Evolutionary conservation across 352 stramenopile genomes (phyloP), one percentile per base, ranked within the genome.

Genomic region (Phytophthora hibernalis): DNA sequence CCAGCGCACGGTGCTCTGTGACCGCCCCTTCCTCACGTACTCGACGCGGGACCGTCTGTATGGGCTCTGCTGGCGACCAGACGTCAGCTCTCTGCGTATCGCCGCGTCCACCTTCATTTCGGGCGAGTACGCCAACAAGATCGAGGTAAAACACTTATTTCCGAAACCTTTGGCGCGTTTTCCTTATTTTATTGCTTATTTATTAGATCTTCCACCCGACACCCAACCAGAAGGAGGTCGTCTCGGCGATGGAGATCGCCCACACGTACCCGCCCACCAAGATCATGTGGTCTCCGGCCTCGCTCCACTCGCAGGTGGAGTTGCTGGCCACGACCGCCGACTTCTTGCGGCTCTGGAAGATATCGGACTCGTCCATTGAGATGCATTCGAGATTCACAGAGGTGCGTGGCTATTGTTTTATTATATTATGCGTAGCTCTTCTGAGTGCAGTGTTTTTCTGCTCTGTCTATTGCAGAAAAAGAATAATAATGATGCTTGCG

Each of bases 401-500:
- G 61, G 87, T 95, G 38, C 21, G 53, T 61, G 9, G 5, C 20
- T 21, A 9, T 28, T 26, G 11, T 20, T 38, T 54, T 18, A 18
- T 6, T 18, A 42, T 42, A 42, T 6, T 42, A 42, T 18, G 4
- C 13, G 20, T 7, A 20, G 16, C 16, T 44, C 37, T 22, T 44
- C 37, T 44, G 37, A 21, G 15, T 30, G 15, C 18, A 42, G 18
- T 18, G 18, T 20, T 43, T 54, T 55, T 2, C 58, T 66, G 69
- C 13, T 49, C 11, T 40, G 33, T 47, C 4, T 61, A 22, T 16
- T 58, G 35, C 18, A 76, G 69, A 75, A 73, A 42, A 81, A 76
- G 61, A 70, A 64, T 51, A 97, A 98, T 65, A 99, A 76, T 57
- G 68, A 76, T 26, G 66, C 98, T 47, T 99, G 96, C 66, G 93